Conservation (phyloP, 2,329 filamentous ascomycete genomes). For the Aspergillus hortae region DNA sequence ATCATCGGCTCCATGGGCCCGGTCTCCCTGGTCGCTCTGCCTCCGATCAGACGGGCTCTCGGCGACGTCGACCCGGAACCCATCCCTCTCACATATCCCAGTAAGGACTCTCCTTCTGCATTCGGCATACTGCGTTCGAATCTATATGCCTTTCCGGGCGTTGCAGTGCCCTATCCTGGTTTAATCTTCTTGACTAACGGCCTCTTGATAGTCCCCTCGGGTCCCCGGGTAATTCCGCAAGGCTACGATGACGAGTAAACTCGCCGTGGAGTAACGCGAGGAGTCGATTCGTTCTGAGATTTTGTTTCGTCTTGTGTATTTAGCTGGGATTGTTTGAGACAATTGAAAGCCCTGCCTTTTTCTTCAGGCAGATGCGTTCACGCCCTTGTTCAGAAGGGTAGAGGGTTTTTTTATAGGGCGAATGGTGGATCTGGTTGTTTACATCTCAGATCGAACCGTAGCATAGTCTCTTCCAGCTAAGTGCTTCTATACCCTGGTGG, state of each 20-base stretch:
- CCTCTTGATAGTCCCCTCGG: constrained; percentile 39
- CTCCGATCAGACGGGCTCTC: constrained; percentile 67
- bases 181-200: background rate
- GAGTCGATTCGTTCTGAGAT: constrained; percentile 13
- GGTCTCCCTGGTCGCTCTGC: constrained; percentile 64
- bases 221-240: constrained; percentile 44
- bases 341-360: constrained; percentile 4
- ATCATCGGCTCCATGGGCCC: constrained; percentile 72
- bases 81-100: constrained; percentile 87
- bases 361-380: background rate
- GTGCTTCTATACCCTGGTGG: too few relatives aligned
- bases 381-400: too few relatives aligned
- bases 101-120: constrained; percentile 56
- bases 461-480: too few relatives aligned
- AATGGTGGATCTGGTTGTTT: too few relatives aligned
- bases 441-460: too few relatives aligned
- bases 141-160: background rate
- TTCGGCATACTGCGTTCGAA: background rate
- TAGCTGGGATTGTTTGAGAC: constrained; percentile 14
- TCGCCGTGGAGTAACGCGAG: constrained; percentile 3
- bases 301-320: constrained; percentile 15
- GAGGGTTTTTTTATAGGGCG: too few relatives aligned
- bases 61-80: constrained; percentile 70
- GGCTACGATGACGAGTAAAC: constrained; percentile 46
- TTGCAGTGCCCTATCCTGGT: too few relatives aligned